Percentiles rank a stretch among this genome's conserved stretches.
phyloP scores from a whole-genome alignment of 306 rosid genomes.

The Mucuna pruriens region DNA sequence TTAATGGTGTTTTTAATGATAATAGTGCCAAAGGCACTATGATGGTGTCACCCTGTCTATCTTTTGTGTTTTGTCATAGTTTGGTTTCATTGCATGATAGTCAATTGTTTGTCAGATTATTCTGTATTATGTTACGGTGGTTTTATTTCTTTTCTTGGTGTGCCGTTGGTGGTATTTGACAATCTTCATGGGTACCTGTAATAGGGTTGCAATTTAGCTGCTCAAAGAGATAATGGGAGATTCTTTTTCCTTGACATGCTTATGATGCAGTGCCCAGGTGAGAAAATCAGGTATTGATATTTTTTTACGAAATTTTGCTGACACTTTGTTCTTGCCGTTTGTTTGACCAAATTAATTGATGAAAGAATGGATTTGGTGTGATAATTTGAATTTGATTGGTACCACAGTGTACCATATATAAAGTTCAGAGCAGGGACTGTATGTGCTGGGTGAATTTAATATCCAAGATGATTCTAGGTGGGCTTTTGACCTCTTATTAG shows the following conservation, averaged over 20 bases:
- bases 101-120: not conserved
- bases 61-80: not conserved
- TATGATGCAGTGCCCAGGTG: constrained; percentile 83
- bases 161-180: constrained; percentile 30
- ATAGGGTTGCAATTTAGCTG: constrained; percentile 92
- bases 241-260: constrained; percentile 88
- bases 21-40: not conserved
- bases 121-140: not conserved
- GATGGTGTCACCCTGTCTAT: not conserved
- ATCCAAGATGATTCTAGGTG: not conserved
- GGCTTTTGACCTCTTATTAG: not conserved
- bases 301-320: constrained; percentile 10
- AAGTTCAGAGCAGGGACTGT: not conserved
- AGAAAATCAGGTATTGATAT: constrained; percentile 57
- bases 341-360: constrained; percentile 1
- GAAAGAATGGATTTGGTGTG: not conserved
- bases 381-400: not conserved
- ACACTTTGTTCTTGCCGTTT: not conserved
- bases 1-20: not conserved
- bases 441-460: not conserved
- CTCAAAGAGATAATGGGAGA: constrained; percentile 70
- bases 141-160: not conserved
- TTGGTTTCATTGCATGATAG: not conserved
- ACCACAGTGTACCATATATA: not conserved
- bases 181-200: constrained; percentile 2